Percentiles rank a stretch among this genome's conserved stretches.
These are phyloP conservation scores for Oryza coarctata DNA, from an alignment of 176 grass and related monocot species.

Conservation along the genomic window DNA sequence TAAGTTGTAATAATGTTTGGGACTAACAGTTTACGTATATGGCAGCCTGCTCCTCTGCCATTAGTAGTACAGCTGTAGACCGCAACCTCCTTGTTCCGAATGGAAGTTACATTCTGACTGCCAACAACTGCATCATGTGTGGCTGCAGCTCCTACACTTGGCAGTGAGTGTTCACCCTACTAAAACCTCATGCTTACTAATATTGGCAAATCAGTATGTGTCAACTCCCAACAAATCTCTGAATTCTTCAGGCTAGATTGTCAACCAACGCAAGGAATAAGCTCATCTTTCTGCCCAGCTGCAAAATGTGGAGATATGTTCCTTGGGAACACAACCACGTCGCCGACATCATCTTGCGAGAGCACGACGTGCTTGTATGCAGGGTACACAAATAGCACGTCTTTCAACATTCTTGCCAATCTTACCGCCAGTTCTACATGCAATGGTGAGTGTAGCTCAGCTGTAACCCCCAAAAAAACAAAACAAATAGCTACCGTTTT, in stretches of 20 bases:
- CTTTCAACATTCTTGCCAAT: conserved; percentile 69
- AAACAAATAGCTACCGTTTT: not conserved
- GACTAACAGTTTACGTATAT: not conserved
- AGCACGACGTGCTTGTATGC: conserved; percentile 58
- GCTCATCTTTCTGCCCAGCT: conserved; percentile 45
- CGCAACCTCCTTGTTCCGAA: conserved; percentile 59
- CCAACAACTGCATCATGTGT: conserved; percentile 82
- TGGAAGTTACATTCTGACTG: conserved; percentile 79
- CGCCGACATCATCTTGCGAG: conserved; percentile 55
- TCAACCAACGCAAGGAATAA: conserved; percentile 51
- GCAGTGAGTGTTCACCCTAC: conserved; percentile 56
- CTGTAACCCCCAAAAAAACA: not conserved
- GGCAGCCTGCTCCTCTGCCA: conserved; percentile 76
- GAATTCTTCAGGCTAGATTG: conserved; percentile 65
- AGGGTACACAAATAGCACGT: conserved; percentile 75
- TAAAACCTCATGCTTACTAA: not conserved
- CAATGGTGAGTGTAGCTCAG: conserved; percentile 36
- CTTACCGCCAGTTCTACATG: conserved; percentile 60
- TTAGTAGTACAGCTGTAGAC: conserved; percentile 61
- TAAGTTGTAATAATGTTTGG: not conserved
- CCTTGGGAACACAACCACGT: conserved; percentile 64
- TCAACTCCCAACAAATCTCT: not conserved
- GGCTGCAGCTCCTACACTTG: conserved; percentile 80
- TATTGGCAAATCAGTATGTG: not conserved
- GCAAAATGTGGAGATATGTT: conserved; percentile 67